These are phyloP conservation scores for Cyberlindnera mycetangii DNA, from an alignment of 805 yeast species.

Conservation along the genomic window DNA sequence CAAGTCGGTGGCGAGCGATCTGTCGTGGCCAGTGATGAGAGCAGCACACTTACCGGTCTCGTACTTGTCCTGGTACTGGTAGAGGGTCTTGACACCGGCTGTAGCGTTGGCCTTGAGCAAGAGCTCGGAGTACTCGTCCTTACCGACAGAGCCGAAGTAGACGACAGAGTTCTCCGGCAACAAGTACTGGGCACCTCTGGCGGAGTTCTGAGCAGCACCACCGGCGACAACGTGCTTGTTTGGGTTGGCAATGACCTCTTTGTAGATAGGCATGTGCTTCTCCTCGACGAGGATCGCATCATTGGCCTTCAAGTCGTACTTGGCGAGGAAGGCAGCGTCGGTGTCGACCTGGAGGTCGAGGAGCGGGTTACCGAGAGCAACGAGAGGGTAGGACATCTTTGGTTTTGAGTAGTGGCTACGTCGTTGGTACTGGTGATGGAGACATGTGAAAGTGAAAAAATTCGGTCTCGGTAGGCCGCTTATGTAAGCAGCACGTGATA, in stretches of 20 bases:
- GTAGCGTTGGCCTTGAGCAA: constrained; percentile 76
- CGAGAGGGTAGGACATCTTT: constrained; percentile 60
- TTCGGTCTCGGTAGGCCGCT: background rate
- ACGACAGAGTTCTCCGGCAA: constrained; percentile 80
- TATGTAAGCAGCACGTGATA: constrained; percentile 10
- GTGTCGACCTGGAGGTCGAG: constrained; percentile 83
- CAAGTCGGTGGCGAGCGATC: constrained; percentile 93
- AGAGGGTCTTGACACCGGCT: constrained; percentile 86
- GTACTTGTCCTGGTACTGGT: constrained; percentile 70
- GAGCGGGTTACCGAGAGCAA: constrained; percentile 91
- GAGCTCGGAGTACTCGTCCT: constrained; percentile 81
- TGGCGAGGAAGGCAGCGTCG: constrained; percentile 62
- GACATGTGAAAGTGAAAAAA: constrained; percentile 7
- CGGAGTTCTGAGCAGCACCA: constrained; percentile 99
- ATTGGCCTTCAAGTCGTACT: constrained; percentile 82
- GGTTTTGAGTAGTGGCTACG: background rate
- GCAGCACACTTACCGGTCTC: constrained; percentile 99
- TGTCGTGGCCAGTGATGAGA: constrained; percentile 77
- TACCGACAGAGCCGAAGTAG: constrained; percentile 95
- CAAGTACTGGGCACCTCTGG: constrained; percentile 95
- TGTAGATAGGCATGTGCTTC: constrained; percentile 81
- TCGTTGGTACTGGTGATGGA: background rate
- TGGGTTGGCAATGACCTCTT: constrained; percentile 63
- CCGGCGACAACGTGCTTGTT: constrained; percentile 84
- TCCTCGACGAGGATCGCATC: constrained; percentile 89